Base-by-base conservation (phyloP, 2,329 filamentous ascomycete genomes). In the Diaporthe sp. region DNA sequence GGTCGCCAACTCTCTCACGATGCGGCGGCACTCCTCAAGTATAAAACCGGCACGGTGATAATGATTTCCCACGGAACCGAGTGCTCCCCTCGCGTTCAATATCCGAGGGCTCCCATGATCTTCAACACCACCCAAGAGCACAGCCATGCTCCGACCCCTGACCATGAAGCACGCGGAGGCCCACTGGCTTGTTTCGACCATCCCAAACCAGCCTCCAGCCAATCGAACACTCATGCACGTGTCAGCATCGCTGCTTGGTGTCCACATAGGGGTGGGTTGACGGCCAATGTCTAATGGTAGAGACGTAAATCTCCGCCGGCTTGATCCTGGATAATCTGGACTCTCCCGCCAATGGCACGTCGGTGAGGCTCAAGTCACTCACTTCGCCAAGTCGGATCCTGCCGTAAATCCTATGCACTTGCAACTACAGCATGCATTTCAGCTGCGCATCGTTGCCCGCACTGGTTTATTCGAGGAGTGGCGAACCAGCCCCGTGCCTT, bases 251-350 rank as follows among this genome's bases (percentile, higher is more conserved):
- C 62, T 51, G 62, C 46, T 53, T 51, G 31, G 62, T 68, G 62
- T 2, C 62, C 62, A 68, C 62, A 37, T 37, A 39, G 22, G 6
- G 46, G 62, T 68, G 62, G 62, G 46, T 68, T 68, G 62, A 53
- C 62, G 44, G 44, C 62, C 3, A 39, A n/a, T 51, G 46, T 51
- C 53, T 51, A 68, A 68, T 51, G 62, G 62, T 34, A 68, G 28
- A 68, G 62, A 65, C 62, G 31, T 68, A 39, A 68, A 68, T 53
- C 28, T 51, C 62, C 62, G 62, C 62, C 46, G 62, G 62, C 62
- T 25, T 68, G 44, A 68, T 68, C 62, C 62, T 68, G 62, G 62
- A 25, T 39, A 68, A 68, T 68, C 62, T 68, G 44, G 62, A 68
- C 62, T 37, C 17, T 53, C 62, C 31, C 46, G 19, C 62, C 62